Evolutionary conservation across 1,284 basidiomycete species (phyloP).

Genomic region (Trametes polyzona): DNA sequence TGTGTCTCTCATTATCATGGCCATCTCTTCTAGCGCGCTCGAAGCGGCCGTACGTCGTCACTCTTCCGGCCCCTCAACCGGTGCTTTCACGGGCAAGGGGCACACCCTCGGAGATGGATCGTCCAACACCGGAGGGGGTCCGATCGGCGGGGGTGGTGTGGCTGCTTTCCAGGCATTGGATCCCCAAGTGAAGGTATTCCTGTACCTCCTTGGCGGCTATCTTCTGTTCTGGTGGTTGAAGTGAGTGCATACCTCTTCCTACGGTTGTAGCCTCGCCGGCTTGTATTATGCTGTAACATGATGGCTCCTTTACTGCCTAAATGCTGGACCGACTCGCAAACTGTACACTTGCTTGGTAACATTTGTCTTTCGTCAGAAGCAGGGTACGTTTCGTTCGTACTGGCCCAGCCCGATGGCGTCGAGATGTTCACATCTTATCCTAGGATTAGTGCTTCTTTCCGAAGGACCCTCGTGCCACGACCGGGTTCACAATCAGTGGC

Average conservation of each 20-base stretch:
- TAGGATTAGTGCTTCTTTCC: too few relatives aligned
- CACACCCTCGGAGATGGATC: conserved; percentile 63
- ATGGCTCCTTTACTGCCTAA: not conserved
- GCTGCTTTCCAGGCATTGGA: conserved; percentile 53
- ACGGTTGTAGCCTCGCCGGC: not conserved
- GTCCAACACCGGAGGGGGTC: conserved; percentile 29
- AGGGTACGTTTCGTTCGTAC: too few relatives aligned
- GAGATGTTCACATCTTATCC: too few relatives aligned
- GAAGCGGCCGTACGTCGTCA: conserved; percentile 59
- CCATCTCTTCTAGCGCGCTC: conserved; percentile 50
- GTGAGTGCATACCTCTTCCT: conserved; percentile 19
- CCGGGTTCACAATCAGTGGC: not conserved
- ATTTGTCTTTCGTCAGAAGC: too few relatives aligned
- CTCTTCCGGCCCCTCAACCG: conserved; percentile 40
- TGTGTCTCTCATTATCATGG: not conserved
- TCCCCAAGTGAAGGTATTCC: conserved; percentile 66
- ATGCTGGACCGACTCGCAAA: too few relatives aligned
- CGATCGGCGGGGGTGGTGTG: conserved; percentile 39
- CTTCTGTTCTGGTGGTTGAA: conserved; percentile 62
- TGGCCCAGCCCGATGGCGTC: too few relatives aligned
- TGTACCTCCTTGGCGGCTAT: conserved; percentile 65
- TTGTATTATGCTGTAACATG: conserved; percentile 3
- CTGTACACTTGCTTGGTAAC: too few relatives aligned
- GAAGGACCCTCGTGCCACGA: too few relatives aligned
- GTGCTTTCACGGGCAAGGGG: conserved; percentile 69